phyloP scores from a whole-genome alignment of 345 rosid genomes.

The Leavenworthia alabamica region DNA sequence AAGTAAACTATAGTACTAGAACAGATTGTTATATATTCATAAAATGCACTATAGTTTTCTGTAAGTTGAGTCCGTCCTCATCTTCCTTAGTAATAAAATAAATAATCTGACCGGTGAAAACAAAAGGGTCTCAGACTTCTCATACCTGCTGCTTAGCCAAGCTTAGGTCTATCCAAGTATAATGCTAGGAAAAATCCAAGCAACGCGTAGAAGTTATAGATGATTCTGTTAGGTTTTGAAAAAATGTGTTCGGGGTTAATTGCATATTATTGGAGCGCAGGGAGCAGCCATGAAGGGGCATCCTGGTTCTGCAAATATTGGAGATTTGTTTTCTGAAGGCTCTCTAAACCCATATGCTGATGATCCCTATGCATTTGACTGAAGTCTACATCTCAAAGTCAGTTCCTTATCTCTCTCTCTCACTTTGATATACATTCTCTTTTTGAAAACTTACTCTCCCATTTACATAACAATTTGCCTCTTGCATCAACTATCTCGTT shows the following conservation, averaged over 20 bases:
- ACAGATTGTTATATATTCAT: background rate
- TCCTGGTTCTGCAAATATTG: background rate
- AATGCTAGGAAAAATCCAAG: background rate
- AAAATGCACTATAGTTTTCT: background rate
- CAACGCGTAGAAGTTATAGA: background rate
- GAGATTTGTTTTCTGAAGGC: background rate
- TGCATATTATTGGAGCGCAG: background rate
- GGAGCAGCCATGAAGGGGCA: background rate
- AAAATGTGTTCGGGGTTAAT: background rate
- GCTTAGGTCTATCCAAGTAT: background rate
- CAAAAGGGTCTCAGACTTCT: background rate
- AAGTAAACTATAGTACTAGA: background rate
- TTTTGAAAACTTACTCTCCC: background rate
- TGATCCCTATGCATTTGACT: slow-evolving; percentile 92
- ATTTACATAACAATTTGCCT: background rate
- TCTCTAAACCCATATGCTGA: slow-evolving; percentile 67
- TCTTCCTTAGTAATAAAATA: background rate
- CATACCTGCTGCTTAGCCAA: background rate
- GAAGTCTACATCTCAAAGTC: slow-evolving; percentile 8
- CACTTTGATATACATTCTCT: background rate
- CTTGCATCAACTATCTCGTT: background rate
- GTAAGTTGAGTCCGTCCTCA: background rate
- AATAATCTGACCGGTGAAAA: background rate
- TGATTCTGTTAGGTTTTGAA: background rate
- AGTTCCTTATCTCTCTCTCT: background rate